These are phyloP conservation scores for Tuber brumale DNA, from an alignment of 495 filamentous ascomycete genomes.

Conservation along the genomic window DNA sequence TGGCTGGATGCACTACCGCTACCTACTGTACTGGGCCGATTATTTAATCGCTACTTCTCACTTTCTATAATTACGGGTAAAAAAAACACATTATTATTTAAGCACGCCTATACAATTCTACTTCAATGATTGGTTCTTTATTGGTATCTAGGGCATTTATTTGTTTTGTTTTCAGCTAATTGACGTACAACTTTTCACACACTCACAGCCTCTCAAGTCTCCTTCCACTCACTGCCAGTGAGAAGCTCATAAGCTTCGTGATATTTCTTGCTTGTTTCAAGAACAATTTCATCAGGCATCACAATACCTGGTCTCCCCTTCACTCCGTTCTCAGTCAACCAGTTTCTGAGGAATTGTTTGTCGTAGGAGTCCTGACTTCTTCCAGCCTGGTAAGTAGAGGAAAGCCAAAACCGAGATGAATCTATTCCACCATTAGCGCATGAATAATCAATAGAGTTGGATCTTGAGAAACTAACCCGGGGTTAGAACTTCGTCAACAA, in stretches of 20 bases:
- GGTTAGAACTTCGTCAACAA: constrained; percentile 90
- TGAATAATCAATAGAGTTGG: neutral
- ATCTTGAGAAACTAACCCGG: constrained; percentile 43
- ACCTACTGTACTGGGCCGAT: neutral
- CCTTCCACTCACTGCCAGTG: constrained; percentile 52
- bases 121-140: neutral
- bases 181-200: neutral
- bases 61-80: neutral
- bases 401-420: constrained; percentile 83
- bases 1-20: neutral
- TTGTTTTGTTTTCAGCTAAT: neutral
- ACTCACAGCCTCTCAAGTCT: neutral
- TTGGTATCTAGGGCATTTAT: neutral
- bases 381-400: constrained; percentile 64
- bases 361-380: constrained; percentile 75
- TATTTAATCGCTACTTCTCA: neutral
- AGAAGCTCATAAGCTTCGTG: constrained; percentile 63
- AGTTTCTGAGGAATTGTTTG: constrained; percentile 87
- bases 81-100: neutral
- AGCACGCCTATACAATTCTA: neutral
- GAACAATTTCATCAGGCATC: constrained; percentile 60
- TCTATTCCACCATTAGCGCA: constrained; percentile 47
- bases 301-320: constrained; percentile 63
- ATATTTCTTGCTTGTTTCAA: constrained; percentile 60
- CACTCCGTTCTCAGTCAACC: constrained; percentile 64